A percentile compares a stretch with the other conserved stretches of the same genome.
Evolutionary conservation across 441 rosid species (phyloP).

Genomic region (Rhodomyrtus psidioides): DNA sequence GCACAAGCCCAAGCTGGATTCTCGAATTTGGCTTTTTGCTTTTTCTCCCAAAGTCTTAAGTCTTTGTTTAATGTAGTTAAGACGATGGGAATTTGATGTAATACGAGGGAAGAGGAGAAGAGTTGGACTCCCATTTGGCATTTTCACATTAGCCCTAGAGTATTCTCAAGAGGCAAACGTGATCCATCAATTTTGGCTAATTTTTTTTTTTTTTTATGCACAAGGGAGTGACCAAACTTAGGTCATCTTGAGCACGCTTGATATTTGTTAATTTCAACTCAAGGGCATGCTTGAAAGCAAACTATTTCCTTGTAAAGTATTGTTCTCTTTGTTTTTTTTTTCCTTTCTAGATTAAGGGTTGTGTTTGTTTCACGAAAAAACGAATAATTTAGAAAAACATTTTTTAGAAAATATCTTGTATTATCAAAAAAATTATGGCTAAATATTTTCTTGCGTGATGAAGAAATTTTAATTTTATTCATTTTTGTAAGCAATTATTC

Average conservation of each 20-base stretch:
- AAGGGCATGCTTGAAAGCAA: background rate
- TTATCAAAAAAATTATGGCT: no score
- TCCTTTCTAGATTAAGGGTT: background rate
- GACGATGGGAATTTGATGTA: no score
- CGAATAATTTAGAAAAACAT: no score
- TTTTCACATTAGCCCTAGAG: background rate
- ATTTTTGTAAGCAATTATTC: no score
- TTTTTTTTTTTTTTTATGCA: background rate
- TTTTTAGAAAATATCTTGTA: no score
- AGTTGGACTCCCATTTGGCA: no score
- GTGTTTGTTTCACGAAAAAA: no score
- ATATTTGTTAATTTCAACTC: background rate
- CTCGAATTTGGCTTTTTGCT: background rate
- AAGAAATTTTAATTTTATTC: no score
- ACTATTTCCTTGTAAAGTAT: background rate
- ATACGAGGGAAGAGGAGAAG: no score
- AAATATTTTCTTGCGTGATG: no score
- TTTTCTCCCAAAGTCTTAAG: background rate
- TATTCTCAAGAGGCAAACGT: background rate
- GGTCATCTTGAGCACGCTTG: background rate
- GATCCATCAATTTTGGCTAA: background rate
- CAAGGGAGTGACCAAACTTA: background rate
- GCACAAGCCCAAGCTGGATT: background rate
- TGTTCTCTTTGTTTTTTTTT: no score
- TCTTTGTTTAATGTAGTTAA: background rate